Percentiles rank a stretch among this genome's conserved stretches.
Conservation (phyloP, 805 yeast genomes). For the Lipomyces yamadae region DNA sequence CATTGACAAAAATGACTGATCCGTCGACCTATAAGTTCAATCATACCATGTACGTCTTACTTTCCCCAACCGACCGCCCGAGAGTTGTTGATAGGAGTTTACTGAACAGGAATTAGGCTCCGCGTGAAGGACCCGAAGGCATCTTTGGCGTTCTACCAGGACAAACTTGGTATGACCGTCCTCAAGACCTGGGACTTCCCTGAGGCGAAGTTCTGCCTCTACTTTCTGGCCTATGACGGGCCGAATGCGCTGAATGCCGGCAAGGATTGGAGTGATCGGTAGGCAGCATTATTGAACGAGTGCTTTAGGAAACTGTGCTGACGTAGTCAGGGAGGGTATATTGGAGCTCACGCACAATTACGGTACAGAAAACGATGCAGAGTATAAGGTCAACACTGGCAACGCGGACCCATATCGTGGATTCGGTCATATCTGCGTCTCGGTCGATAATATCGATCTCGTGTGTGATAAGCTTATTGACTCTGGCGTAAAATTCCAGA, state of each 20-base stretch:
- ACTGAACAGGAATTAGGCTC: constrained; percentile 53
- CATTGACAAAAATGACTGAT: constrained; percentile 37
- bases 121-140: constrained; percentile 81
- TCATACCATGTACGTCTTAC: constrained; percentile 49
- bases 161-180: constrained; percentile 73
- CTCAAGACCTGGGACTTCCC: constrained; percentile 58
- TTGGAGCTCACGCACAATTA: constrained; percentile 83
- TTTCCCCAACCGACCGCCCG: background rate
- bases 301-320: background rate
- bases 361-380: constrained; percentile 65
- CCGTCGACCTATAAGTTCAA: constrained; percentile 51
- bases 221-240: constrained; percentile 66
- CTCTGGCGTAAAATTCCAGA: constrained; percentile 75
- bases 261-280: constrained; percentile 49
- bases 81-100: background rate
- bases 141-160: constrained; percentile 72
- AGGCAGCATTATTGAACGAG: background rate
- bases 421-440: constrained; percentile 89
- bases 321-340: constrained; percentile 59
- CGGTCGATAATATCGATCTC: constrained; percentile 76
- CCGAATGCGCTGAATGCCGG: constrained; percentile 50
- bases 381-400: constrained; percentile 73
- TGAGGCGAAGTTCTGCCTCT: constrained; percentile 64
- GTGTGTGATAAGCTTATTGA: constrained; percentile 63
- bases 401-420: constrained; percentile 85